Evolutionary conservation across 129 eudicot species (phyloP).

Genomic region (Flaveria trinervia): DNA sequence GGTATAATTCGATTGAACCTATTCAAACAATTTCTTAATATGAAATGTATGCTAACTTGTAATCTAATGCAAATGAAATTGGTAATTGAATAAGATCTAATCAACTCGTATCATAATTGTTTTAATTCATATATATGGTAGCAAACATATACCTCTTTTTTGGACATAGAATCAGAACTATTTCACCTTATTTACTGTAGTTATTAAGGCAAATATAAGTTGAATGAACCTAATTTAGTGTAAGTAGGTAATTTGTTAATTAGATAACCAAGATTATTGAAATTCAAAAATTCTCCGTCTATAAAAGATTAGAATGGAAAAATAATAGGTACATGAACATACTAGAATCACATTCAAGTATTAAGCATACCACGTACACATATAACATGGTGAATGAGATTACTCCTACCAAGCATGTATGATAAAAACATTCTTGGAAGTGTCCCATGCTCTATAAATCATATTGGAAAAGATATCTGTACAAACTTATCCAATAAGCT

Average conservation of each 20-base stretch:
- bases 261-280: neutral
- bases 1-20: neutral
- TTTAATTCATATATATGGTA: neutral
- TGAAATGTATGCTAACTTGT: slow-evolving; percentile 12
- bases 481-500: neutral
- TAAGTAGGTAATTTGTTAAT: neutral
- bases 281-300: neutral
- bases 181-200: neutral
- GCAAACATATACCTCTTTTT: neutral
- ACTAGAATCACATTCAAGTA: neutral
- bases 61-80: slow-evolving; percentile 10
- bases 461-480: too few species aligned
- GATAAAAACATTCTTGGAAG: too few species aligned
- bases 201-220: neutral
- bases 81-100: too few species aligned
- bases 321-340: neutral
- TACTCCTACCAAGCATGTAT: too few species aligned
- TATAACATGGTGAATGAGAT: neutral
- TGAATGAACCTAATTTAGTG: too few species aligned
- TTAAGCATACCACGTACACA: neutral
- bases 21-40: neutral
- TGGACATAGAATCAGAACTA: neutral
- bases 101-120: neutral
- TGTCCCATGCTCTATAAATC: too few species aligned
- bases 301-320: neutral